A percentile compares a stretch with the other conserved stretches of the same genome.
Evolutionary conservation across 768 basidiomycete species (phyloP).

Genomic region (Lentinus tigrinus): DNA sequence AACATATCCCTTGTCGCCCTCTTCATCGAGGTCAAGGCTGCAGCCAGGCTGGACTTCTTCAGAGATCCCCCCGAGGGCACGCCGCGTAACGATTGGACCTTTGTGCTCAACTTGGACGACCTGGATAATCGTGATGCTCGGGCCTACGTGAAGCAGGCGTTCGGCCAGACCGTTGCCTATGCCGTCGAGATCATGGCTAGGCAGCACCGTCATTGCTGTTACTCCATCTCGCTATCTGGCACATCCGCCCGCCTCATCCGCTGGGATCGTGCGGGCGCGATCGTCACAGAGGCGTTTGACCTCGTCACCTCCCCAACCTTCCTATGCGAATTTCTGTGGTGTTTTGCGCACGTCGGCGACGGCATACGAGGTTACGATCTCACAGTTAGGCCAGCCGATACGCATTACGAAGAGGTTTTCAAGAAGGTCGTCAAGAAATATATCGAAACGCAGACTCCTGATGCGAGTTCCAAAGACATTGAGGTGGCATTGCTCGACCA

Average conservation of each 20-base stretch:
- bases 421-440: neutral
- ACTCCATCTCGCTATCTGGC: slow-evolving; percentile 29
- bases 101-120: neutral
- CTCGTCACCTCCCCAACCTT: slow-evolving; percentile 16
- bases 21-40: slow-evolving; percentile 7
- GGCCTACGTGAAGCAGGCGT: neutral
- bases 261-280: slow-evolving; percentile 32
- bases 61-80: neutral
- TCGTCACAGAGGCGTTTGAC: slow-evolving; percentile 30
- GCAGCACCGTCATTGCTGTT: slow-evolving; percentile 30
- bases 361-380: slow-evolving; percentile 26
- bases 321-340: slow-evolving; percentile 31
- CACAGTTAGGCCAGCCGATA: neutral
- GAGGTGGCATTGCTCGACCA: neutral
- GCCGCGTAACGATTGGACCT: too few relatives aligned
- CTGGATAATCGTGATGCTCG: neutral
- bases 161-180: neutral
- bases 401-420: neutral
- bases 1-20: slow-evolving; percentile 4
- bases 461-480: neutral
- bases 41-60: slow-evolving; percentile 1
- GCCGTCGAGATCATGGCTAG: slow-evolving; percentile 12
- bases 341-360: slow-evolving; percentile 19
- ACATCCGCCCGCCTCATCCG: slow-evolving; percentile 29
- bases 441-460: neutral